These are phyloP conservation scores for Entomortierella chlamydospora DNA, from an alignment of 192 early-diverging fungal genomes.

Conservation along the genomic window DNA sequence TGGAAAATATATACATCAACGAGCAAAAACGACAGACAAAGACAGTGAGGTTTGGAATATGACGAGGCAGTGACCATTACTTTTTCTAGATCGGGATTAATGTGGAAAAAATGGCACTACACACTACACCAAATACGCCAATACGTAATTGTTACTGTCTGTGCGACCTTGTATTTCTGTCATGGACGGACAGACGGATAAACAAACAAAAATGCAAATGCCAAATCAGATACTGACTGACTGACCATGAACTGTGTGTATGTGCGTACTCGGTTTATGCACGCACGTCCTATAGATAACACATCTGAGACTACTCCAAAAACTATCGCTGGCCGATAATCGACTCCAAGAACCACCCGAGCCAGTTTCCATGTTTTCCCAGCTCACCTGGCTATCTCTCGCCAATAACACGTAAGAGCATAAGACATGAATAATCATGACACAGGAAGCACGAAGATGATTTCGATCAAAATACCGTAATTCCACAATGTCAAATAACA, in stretches of 20 bases:
- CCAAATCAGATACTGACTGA: not conserved
- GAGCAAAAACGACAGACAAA: not conserved
- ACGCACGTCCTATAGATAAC: slow-evolving; percentile 23
- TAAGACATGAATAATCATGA: too few relatives aligned
- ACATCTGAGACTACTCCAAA: slow-evolving; percentile 37
- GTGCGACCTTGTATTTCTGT: too few relatives aligned
- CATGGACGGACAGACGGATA: too few relatives aligned
- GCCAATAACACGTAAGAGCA: slow-evolving; percentile 55
- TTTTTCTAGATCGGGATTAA: too few relatives aligned
- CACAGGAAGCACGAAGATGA: too few relatives aligned
- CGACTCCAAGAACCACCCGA: slow-evolving; percentile 49
- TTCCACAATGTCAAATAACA: too few relatives aligned
- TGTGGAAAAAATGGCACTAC: too few relatives aligned
- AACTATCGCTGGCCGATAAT: slow-evolving; percentile 58
- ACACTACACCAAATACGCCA: too few relatives aligned
- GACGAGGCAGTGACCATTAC: not conserved
- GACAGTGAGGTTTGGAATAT: not conserved
- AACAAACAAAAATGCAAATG: too few relatives aligned
- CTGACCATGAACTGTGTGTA: not conserved
- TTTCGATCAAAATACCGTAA: too few relatives aligned
- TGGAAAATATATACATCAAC: too few relatives aligned
- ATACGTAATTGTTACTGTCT: too few relatives aligned
- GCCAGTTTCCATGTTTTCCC: slow-evolving; percentile 45
- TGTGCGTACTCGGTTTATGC: not conserved
- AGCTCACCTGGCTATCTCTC: slow-evolving; percentile 57